Percentiles rank a stretch among this genome's conserved stretches.
These are phyloP conservation scores for Scutellaria galericulata DNA, from an alignment of 257 asterid species.

Conservation along the genomic window DNA sequence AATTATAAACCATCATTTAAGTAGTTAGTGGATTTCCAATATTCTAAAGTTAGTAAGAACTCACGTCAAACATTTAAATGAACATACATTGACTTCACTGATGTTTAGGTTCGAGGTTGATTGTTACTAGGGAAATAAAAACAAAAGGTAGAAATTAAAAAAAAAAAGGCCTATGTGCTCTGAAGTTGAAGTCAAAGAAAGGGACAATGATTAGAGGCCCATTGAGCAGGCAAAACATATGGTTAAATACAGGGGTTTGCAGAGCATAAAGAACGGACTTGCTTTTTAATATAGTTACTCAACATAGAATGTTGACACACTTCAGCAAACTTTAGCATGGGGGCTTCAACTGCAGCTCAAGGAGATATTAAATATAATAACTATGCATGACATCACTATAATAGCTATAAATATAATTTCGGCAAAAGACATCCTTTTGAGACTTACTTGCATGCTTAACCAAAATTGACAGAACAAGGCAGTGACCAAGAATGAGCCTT, in stretches of 20 bases:
- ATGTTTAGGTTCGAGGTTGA: neutral
- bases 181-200: conserved; percentile 12
- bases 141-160: neutral
- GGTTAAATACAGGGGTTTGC: conserved; percentile 12
- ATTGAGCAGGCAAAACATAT: neutral
- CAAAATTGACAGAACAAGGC: conserved; percentile 37
- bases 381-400: conserved; percentile 15
- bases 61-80: too few species aligned
- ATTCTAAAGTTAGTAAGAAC: too few species aligned
- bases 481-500: too few species aligned
- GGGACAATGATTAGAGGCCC: conserved; percentile 12
- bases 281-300: conserved; percentile 11
- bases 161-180: neutral
- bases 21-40: too few species aligned
- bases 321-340: conserved; percentile 11
- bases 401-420: conserved; percentile 21
- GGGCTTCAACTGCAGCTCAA: conserved; percentile 20
- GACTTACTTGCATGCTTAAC: conserved; percentile 80
- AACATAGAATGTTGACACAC: conserved; percentile 1
- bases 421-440: conserved; percentile 28
- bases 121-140: neutral
- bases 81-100: too few species aligned
- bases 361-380: conserved; percentile 4
- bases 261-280: conserved; percentile 2
- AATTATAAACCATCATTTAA: too few species aligned